Evolutionary conservation across 192 early-diverging fungal species (phyloP).

Genomic region (Podila verticillata): DNA sequence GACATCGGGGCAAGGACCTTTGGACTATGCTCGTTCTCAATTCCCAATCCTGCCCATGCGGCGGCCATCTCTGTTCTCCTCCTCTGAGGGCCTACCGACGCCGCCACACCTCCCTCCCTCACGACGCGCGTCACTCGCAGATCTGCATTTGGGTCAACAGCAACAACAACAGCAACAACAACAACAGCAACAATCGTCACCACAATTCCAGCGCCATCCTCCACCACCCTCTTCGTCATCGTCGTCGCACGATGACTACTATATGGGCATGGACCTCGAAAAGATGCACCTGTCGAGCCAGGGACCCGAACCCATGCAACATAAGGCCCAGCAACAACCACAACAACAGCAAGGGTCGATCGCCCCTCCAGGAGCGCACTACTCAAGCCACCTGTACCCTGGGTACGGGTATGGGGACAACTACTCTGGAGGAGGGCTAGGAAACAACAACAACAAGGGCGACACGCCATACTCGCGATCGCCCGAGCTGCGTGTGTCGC

Average conservation of each 20-base stretch:
- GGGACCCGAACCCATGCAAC: not conserved
- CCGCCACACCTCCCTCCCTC: not conserved
- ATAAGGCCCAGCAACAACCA: slow-evolving; percentile 2
- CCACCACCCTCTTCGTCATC: slow-evolving; percentile 1
- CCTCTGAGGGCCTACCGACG: not conserved
- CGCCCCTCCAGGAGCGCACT: not conserved
- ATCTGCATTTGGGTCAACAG: not conserved
- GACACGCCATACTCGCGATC: slow-evolving; percentile 74
- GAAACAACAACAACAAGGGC: slow-evolving; percentile 14
- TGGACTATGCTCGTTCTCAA: too few relatives aligned
- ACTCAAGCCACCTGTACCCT: slow-evolving; percentile 23
- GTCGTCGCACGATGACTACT: slow-evolving; percentile 18
- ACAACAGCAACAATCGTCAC: slow-evolving; percentile 5
- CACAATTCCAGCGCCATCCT: not conserved
- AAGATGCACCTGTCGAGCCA: slow-evolving; percentile 32
- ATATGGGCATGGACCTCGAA: slow-evolving; percentile 41
- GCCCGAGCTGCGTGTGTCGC: slow-evolving; percentile 84
- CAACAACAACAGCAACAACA: slow-evolving; percentile 8
- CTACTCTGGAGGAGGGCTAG: slow-evolving; percentile 8
- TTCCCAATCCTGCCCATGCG: too few relatives aligned
- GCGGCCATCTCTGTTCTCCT: too few relatives aligned
- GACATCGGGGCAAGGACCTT: too few relatives aligned
- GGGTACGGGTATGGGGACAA: slow-evolving; percentile 21
- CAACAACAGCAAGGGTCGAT: slow-evolving; percentile 13
- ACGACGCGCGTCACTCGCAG: too few relatives aligned